These are phyloP conservation scores for Quercus robur DNA, from an alignment of 306 rosid genomes.

Conservation along the genomic window DNA sequence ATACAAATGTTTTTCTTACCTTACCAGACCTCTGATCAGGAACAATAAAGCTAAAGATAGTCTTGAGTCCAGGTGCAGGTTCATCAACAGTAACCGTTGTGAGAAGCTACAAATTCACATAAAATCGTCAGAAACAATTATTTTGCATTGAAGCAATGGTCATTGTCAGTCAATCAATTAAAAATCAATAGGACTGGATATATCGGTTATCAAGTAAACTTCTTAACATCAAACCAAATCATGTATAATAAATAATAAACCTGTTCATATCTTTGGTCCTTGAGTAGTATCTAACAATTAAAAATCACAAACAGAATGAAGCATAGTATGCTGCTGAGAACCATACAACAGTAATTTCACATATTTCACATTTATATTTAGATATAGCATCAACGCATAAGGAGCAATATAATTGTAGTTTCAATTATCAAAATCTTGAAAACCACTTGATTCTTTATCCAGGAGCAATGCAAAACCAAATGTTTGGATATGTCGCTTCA, in stretches of 20 bases:
- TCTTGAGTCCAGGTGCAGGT: constrained; percentile 87
- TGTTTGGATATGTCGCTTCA: not conserved
- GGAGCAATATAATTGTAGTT: not conserved
- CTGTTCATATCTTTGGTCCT: not conserved
- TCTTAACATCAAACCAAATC: not conserved
- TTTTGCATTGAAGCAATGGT: too few relatives aligned
- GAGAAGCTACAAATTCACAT: constrained; percentile 45
- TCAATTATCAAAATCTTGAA: not conserved
- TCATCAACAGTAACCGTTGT: constrained; percentile 89
- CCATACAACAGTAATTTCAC: not conserved
- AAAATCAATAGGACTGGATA: not conserved
- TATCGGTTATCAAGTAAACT: not conserved
- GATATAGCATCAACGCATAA: not conserved
- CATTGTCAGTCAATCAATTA: too few relatives aligned
- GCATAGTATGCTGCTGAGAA: not conserved
- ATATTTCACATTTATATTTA: not conserved
- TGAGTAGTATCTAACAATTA: not conserved
- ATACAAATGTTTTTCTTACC: constrained; percentile 38
- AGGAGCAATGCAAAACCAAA: not conserved
- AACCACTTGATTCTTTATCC: not conserved
- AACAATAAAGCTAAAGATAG: constrained; percentile 73
- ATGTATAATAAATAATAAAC: not conserved
- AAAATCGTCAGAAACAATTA: constrained; percentile 11
- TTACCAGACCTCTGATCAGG: constrained; percentile 94
- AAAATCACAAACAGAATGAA: not conserved